Percentiles rank a stretch among this genome's conserved stretches.
Conservation (phyloP, 495 filamentous ascomycete genomes). For the Penicillium pulvis region DNA sequence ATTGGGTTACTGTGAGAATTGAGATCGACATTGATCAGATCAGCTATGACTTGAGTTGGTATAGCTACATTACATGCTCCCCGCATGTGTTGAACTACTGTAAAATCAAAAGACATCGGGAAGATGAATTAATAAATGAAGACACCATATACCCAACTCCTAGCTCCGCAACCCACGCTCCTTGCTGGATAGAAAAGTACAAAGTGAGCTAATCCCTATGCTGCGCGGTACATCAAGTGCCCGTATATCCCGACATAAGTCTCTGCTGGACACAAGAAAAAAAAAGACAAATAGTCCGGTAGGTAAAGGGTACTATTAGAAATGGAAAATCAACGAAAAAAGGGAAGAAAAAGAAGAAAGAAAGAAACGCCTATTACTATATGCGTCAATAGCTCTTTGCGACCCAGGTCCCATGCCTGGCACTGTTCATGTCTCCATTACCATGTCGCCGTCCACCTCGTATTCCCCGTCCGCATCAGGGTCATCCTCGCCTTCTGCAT, state of each 20-base stretch:
- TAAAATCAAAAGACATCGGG: conserved; percentile 9
- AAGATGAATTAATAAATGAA: conserved; percentile 13
- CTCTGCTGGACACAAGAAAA: background rate
- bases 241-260: background rate
- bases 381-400: conserved; percentile 22
- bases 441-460: conserved; percentile 41
- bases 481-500: conserved; percentile 35
- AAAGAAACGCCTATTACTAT: conserved; percentile 14
- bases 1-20: too few relatives aligned
- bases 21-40: background rate
- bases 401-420: background rate
- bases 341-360: conserved; percentile 12
- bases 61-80: conserved; percentile 2
- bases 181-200: conserved; percentile 33
- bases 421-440: conserved; percentile 38
- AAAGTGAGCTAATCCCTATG: background rate
- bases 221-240: background rate
- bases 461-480: conserved; percentile 34
- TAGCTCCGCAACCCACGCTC: conserved; percentile 32
- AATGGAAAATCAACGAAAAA: background rate
- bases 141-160: conserved; percentile 26
- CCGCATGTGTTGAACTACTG: background rate
- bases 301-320: background rate
- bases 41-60: background rate
- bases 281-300: background rate